Percentiles rank a stretch among this genome's conserved stretches.
Evolutionary conservation across 1,284 basidiomycete genomes (phyloP).

Genomic region (Rhodotorula sp.): DNA sequence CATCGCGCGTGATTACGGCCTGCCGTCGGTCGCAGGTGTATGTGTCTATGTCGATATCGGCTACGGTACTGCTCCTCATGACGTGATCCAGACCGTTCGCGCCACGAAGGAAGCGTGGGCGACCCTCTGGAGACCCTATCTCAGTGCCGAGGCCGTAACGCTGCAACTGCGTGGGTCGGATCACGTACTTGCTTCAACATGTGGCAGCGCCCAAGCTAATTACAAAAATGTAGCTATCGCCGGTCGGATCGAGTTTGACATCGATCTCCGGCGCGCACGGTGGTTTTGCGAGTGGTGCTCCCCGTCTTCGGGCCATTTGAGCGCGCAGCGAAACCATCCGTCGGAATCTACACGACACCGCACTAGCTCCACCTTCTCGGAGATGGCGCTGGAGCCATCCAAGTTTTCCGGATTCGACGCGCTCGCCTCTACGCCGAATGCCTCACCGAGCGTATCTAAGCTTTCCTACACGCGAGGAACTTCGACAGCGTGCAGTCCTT

Average conservation of each 20-base stretch:
- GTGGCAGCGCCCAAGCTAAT: neutral
- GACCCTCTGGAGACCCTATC: conserved; percentile 13
- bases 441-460: no score
- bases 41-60: conserved; percentile 34
- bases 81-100: conserved; percentile 14
- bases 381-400: no score
- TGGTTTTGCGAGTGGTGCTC: conserved; percentile 31
- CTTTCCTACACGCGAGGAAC: no score
- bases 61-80: neutral
- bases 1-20: conserved; percentile 39
- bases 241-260: conserved; percentile 40
- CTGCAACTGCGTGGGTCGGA: conserved; percentile 11
- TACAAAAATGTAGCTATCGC: conserved; percentile 29
- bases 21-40: conserved; percentile 35
- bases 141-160: neutral
- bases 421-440: no score
- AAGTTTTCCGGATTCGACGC: no score
- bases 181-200: neutral
- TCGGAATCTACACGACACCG: no score
- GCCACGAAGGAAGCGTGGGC: conserved; percentile 21
- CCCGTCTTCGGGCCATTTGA: no score
- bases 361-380: no score
- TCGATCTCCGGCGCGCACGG: conserved; percentile 33
- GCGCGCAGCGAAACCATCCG: no score
- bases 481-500: no score